Evolutionary conservation across 352 stramenopile genomes (phyloP).

Genomic region (Phytopythium montanum): DNA sequence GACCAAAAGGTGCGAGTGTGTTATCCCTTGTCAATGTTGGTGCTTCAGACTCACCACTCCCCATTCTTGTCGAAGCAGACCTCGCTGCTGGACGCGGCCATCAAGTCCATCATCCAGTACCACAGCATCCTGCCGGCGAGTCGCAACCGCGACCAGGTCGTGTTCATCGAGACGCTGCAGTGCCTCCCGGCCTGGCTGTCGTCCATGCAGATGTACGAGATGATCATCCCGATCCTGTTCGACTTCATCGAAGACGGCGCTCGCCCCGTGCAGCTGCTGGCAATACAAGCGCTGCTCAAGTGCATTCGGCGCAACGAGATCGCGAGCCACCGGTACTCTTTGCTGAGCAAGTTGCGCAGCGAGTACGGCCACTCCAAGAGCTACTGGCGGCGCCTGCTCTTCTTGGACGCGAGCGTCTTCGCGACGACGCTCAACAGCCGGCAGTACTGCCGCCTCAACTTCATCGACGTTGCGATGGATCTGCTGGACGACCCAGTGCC

Average conservation of each 20-base stretch:
- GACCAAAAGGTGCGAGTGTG: constrained; percentile 54
- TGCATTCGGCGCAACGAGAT: constrained; percentile 70
- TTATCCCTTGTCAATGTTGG: neutral
- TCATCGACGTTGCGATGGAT: constrained; percentile 72
- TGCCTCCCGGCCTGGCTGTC: constrained; percentile 58
- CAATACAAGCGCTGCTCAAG: constrained; percentile 58
- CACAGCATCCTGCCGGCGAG: constrained; percentile 61
- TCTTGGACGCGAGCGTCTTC: constrained; percentile 63
- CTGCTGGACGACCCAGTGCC: constrained; percentile 68
- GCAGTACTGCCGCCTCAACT: constrained; percentile 73
- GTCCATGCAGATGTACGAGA: constrained; percentile 63
- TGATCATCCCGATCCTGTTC: constrained; percentile 73
- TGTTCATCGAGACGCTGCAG: constrained; percentile 59
- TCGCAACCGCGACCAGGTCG: constrained; percentile 64
- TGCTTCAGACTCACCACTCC: neutral
- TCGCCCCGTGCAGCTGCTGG: constrained; percentile 65
- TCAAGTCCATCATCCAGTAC: constrained; percentile 74
- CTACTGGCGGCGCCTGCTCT: constrained; percentile 75
- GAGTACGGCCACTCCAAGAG: constrained; percentile 74
- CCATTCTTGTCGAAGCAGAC: constrained; percentile 19
- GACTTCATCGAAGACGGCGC: constrained; percentile 75
- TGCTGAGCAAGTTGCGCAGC: constrained; percentile 60
- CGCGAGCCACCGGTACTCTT: constrained; percentile 59
- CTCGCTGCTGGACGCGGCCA: constrained; percentile 41
- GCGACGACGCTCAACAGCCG: constrained; percentile 63